phyloP scores from a whole-genome alignment of 179 eudicot species.

The Beta corolliflora region DNA sequence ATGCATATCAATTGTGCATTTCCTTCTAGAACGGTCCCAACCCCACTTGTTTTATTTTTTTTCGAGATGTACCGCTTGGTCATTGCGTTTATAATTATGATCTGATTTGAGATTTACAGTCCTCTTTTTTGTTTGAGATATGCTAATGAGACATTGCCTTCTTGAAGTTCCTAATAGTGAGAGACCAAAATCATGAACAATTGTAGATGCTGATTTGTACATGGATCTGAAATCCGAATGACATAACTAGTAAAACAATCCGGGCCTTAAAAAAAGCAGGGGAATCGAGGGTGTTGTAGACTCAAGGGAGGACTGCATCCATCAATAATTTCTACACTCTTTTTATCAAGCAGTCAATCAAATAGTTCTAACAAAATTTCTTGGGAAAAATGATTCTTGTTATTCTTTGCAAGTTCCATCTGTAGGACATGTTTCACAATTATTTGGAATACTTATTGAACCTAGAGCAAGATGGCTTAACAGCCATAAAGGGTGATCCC shows the following conservation, averaged over 20 bases:
- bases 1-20: neutral
- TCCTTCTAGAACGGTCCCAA: neutral
- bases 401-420: neutral
- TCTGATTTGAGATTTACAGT: neutral
- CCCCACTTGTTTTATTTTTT: neutral
- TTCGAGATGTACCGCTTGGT: neutral
- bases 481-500: neutral
- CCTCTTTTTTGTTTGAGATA: neutral
- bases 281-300: neutral
- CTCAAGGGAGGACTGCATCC: neutral
- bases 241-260: neutral
- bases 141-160: conserved; percentile 2
- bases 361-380: neutral
- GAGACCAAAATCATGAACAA: neutral
- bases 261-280: neutral
- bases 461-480: neutral
- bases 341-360: neutral
- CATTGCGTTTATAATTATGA: neutral
- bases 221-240: neutral
- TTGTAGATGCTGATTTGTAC: neutral
- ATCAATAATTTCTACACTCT: neutral
- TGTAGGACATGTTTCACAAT: neutral
- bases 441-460: neutral
- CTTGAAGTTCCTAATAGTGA: conserved; percentile 1
- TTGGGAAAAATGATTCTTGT: neutral